These are phyloP conservation scores for Echeveria elegans DNA, from an alignment of 164 flowering plant species.

Conservation along the genomic window DNA sequence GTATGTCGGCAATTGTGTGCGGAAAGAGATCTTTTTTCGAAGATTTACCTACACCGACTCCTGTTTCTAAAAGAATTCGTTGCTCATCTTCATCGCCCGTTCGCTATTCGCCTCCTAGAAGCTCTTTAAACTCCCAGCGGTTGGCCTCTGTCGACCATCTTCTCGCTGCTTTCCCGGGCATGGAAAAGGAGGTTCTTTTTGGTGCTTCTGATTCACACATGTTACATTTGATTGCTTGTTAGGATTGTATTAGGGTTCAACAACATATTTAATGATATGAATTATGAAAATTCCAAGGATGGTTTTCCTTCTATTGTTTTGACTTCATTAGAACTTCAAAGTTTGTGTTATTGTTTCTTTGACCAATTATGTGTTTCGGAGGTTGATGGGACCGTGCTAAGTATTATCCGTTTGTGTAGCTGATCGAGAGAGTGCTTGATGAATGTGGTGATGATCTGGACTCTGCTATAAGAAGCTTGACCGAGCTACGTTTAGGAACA, in stretches of 20 bases:
- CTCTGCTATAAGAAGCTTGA: conserved; percentile 55
- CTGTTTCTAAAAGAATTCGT: conserved; percentile 33
- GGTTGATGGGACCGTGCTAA: too few species aligned
- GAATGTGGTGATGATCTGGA: conserved; percentile 68
- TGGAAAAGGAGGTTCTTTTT: conserved; percentile 50
- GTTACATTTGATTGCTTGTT: not conserved
- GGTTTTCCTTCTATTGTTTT: too few species aligned
- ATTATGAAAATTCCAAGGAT: too few species aligned
- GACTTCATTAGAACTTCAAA: too few species aligned
- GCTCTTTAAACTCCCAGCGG: conserved; percentile 8
- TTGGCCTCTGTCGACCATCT: conserved; percentile 33
- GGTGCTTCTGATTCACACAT: not conserved
- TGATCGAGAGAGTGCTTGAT: conserved; percentile 62
- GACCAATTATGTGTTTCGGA: too few species aligned
- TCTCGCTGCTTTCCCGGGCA: conserved; percentile 44
- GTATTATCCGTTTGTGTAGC: conserved; percentile 31
- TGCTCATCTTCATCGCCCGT: conserved; percentile 26
- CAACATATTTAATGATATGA: too few species aligned
- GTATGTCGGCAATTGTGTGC: conserved; percentile 56
- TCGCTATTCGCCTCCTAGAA: conserved; percentile 10
- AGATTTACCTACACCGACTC: conserved; percentile 20
- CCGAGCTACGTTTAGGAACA: conserved; percentile 31
- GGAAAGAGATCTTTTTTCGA: conserved; percentile 63
- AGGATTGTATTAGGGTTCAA: not conserved
- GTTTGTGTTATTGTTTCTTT: too few species aligned